Base-by-base conservation (phyloP, 345 rosid genomes). In the Citrus glauca region DNA sequence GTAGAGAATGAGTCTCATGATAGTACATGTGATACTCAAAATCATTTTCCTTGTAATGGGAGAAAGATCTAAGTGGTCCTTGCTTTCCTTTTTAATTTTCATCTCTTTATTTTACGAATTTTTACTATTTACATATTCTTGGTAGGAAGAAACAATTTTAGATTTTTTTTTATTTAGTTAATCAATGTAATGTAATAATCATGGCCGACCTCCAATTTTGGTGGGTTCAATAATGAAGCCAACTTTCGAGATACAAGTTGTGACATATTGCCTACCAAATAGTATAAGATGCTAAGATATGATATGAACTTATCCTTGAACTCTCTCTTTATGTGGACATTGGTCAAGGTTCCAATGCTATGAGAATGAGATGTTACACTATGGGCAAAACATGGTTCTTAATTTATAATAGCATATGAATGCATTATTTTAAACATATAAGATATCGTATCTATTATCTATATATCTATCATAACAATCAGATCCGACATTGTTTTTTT, bases 191-290 rank as follows among this genome's bases (percentile, higher is more conserved):
- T 24, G 56, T 4, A 40, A 28, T 1, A 50, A 32, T 50, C 50
- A n/a, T 53, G 57, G 72, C 65, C 20, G 65, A 19, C 56, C 72
- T 66, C 72, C 16, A 1, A 24, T 30, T 25, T 30, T 13, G 59
- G 78, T 63, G 45, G 32, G 70, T 33, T 75, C 71, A 75, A 75
- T 75, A 30, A 65, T 50, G 61, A 62, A 74, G 56, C 16, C 59
- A 62, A 61, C 38, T 74, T 13, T 74, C 40, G 27, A 70, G 56
- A 61, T 8, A 62, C 45, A 62, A 45, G 42, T 60, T 59, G 75
- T 74, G 66, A 76, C 59, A 32, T n/a, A 25, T 35, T 22, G 72
- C 65, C 72, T 60, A 50, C 74, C 78, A 32, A 80, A 19, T n/a
- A 13, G 59, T 7, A 55, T 56, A 64, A 71, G 76, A 80, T 69